These are phyloP conservation scores for Betula pendula DNA, from an alignment of 306 rosid genomes.

Conservation along the genomic window DNA sequence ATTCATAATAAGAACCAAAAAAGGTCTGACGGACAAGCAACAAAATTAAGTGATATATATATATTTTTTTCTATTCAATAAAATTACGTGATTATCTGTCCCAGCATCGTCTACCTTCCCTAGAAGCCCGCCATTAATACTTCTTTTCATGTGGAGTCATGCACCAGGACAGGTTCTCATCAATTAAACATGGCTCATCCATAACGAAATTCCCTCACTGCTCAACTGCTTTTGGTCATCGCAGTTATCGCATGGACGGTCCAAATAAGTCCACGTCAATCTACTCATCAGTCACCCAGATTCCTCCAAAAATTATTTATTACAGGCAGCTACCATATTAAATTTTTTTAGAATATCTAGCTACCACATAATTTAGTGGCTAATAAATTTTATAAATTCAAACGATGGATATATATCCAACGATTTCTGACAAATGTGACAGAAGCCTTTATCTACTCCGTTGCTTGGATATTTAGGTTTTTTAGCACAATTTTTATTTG, in stretches of 20 bases:
- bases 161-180: constrained; percentile 9
- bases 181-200: neutral
- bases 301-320: neutral
- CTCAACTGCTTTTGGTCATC: constrained; percentile 22
- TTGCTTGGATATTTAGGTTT: too few relatives aligned
- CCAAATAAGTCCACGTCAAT: constrained; percentile 18
- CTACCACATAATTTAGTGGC: neutral
- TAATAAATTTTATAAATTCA: neutral
- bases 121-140: neutral
- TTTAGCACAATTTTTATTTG: too few relatives aligned
- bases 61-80: too few relatives aligned
- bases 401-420: too few relatives aligned
- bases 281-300: neutral
- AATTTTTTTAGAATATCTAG: neutral
- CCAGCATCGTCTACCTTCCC: neutral
- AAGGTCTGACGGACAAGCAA: too few relatives aligned
- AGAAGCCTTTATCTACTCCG: too few relatives aligned
- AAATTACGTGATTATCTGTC: too few relatives aligned
- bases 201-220: neutral
- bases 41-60: too few relatives aligned
- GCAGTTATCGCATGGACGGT: neutral
- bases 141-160: neutral
- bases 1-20: neutral
- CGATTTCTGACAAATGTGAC: too few relatives aligned
- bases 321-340: neutral